Base-by-base conservation (phyloP, 2,329 filamentous ascomycete genomes). In the Colletotrichum echinochloae region DNA sequence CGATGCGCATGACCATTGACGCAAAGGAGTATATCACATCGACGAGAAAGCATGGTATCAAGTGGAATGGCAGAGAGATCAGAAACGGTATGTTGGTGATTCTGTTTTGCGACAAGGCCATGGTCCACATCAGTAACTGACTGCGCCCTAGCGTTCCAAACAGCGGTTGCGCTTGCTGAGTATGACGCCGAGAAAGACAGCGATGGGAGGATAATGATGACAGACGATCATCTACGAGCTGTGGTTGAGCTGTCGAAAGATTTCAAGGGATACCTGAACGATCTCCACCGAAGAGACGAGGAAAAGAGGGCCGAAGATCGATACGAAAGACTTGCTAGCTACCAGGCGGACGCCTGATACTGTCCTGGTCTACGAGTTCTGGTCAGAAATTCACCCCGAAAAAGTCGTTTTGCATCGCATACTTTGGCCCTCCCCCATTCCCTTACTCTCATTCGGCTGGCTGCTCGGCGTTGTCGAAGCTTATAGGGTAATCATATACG, bases 161-260 rank as follows among this genome's bases (percentile, higher is more conserved):
- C 76, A 0, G 79, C 78, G 0, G 77, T 80, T 0, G 76, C 78
- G 0, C 64, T 80, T 0, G 75, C 74, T 0, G 76, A 77, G 39
- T 66, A 66, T 9, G 66, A 61, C 0, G 62, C 62, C 0, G 73
- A 75, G 1, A 54, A 67, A 18, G 74, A 75, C 9, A 39, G 57
- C 0, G 61, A 74, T 20, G 74, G 74, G 0, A 71, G 49, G 7
- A 66, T 73, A 0, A 41, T 67, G 14, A 61, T 75, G 39, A 75
- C 71, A 14, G 57, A 73, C 11, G 63, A 73, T 1, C 74, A 76
- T 9, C 39, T 76, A 14, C 65, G 54, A 8, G 72, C 72, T 0
- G 73, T 74, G 0, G 60, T 74, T 0, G 70, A 73, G 51, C 51
- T 75, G 8, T 76, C 74, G 0, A 60, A 59, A 1, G 71, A 75